Evolutionary conservation across 2,329 filamentous ascomycete species (phyloP).

Genomic region (Talaromyces sp.): DNA sequence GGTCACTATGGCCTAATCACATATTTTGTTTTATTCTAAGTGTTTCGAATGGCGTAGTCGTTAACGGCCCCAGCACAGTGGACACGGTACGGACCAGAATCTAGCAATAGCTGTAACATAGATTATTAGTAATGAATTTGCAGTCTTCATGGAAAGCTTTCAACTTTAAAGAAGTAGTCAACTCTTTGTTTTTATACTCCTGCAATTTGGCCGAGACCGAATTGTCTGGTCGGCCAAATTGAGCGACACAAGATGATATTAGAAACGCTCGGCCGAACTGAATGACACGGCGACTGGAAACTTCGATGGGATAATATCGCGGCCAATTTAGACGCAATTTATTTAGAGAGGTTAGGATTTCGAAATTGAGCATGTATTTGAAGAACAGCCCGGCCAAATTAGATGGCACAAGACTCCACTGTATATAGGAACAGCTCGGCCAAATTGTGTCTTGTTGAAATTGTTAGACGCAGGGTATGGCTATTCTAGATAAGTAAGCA

Average conservation of each 20-base stretch:
- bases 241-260: not conserved
- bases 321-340: no score
- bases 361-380: no score
- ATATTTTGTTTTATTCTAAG: not conserved
- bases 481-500: not conserved
- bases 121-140: not conserved
- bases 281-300: not conserved
- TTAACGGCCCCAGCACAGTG: no score
- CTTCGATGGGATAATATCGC: no score
- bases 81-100: no score
- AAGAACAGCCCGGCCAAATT: not conserved
- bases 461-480: not conserved
- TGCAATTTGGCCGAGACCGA: not conserved
- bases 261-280: not conserved
- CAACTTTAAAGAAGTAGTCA: not conserved
- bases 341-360: no score
- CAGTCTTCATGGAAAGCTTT: not conserved
- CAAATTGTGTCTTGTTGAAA: not conserved
- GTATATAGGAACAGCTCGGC: not conserved
- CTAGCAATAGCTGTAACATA: not conserved
- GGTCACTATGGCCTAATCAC: not conserved
- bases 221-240: not conserved
- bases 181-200: not conserved
- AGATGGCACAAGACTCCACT: not conserved
- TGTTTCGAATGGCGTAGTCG: not conserved